Evolutionary conservation across 192 early-diverging fungal genomes (phyloP), one percentile per base, ranked within the genome.

Genomic region (Chytriomyces confervae): DNA sequence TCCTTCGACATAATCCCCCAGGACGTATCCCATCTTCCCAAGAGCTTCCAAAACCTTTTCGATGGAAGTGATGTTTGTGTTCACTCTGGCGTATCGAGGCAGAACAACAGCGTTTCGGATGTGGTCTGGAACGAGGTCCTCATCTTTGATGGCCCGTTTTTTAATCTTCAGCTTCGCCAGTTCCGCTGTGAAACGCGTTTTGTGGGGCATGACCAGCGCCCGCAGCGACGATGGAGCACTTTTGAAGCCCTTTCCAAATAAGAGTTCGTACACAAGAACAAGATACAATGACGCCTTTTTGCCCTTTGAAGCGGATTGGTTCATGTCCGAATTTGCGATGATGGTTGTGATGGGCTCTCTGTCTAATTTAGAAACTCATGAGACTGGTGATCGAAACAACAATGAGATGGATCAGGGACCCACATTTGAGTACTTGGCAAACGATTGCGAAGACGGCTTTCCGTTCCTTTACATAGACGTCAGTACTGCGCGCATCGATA

Each of bases 71-170:
- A 88, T 85, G 47, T 94, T 82, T n/a, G 91, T 85, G 80, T 99
- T 99, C 3, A 99, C 93, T 6, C 97, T 88, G 13, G 93, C 93
- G 84, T 95, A 96, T 50, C 97, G 84, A 29, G 94, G 94, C 23
- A 96, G 81, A 7, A 88, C 75, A 6, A 92, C 91, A 80, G 81
- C 85, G 73, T 81, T 81, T 23, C 84, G 63, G 20, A 79, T 82
- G 64, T 86, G 86, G 72, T 85, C 79, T 48, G 92, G 88, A 61
- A 94, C 84, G 62, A 97, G 84, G 50, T 95, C 94, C 24, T 82
- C 86, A 73, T 95, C 92, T 60, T 82, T 85, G 64, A 81, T 86
- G 2, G 82, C 91, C 5, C 90, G 86, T 5, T 86, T 78, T 51
- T 92, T 93, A 24, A 92, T 86, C 76, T 94, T 95, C 23, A 94